Evolutionary conservation across 768 basidiomycete genomes (phyloP).

Genomic region (Termitomyces sp.): DNA sequence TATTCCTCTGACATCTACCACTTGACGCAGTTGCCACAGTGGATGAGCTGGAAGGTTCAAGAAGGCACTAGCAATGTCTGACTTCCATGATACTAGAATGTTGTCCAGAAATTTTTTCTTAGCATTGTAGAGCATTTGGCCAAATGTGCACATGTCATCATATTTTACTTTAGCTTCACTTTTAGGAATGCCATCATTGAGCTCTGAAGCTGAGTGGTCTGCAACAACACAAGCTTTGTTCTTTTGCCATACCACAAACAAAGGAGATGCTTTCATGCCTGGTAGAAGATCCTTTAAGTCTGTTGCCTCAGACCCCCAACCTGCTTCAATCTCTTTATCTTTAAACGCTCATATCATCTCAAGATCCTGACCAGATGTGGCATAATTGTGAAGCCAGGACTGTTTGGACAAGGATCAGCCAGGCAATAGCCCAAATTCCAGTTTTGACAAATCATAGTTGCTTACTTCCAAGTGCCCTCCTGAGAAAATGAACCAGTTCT

Average conservation of each 20-base stretch:
- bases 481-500: too few species aligned
- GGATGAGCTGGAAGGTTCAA: constrained; percentile 25
- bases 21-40: constrained; percentile 26
- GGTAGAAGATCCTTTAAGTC: constrained; percentile 11
- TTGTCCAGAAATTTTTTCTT: too few species aligned
- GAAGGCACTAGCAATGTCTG: constrained; percentile 14
- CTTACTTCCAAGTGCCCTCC: too few species aligned
- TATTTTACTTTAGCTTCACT: constrained; percentile 10
- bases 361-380: not conserved
- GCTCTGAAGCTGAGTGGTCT: too few species aligned
- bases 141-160: constrained; percentile 9
- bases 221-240: too few species aligned
- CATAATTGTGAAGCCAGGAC: constrained; percentile 7
- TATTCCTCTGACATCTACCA: constrained; percentile 19
- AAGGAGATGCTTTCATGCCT: too few species aligned
- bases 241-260: too few species aligned
- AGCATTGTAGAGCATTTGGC: too few species aligned
- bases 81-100: too few species aligned
- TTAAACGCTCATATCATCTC: not conserved
- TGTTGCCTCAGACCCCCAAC: constrained; percentile 12
- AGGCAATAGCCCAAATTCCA: not conserved
- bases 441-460: too few species aligned
- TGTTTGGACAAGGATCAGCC: not conserved
- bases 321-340: constrained; percentile 14
- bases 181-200: too few species aligned